These are phyloP conservation scores for Camellia japonica DNA, from an alignment of 148 eudicot species.

Conservation along the genomic window DNA sequence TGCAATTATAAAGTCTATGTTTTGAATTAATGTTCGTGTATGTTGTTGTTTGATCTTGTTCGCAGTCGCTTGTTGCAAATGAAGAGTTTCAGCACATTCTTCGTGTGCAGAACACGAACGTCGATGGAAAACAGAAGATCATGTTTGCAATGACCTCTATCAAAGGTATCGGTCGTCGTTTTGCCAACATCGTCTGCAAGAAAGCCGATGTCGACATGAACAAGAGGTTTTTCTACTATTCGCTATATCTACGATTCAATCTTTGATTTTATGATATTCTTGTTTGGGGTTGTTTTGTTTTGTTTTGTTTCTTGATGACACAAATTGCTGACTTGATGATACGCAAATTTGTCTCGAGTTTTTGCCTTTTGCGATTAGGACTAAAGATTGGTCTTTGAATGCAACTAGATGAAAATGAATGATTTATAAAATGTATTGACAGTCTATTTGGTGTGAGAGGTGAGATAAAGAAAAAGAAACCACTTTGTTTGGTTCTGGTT, in stretches of 20 bases:
- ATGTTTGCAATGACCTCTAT: constrained; percentile 92
- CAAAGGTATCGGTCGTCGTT: constrained; percentile 96
- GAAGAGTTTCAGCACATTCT: constrained; percentile 92
- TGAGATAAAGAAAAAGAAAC: neutral
- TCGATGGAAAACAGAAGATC: constrained; percentile 90
- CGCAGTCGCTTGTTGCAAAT: constrained; percentile 74
- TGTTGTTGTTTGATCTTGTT: neutral
- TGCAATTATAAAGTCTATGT: too few relatives aligned
- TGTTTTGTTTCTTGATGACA: too few relatives aligned
- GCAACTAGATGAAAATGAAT: neutral
- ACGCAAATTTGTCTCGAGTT: neutral
- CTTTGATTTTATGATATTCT: neutral
- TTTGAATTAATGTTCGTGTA: neutral
- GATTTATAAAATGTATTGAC: neutral
- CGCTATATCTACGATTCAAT: too few relatives aligned
- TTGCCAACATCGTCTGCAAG: constrained; percentile 86
- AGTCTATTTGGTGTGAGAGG: neutral
- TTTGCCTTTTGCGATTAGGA: neutral
- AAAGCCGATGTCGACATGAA: constrained; percentile 94
- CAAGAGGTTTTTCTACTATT: constrained; percentile 49
- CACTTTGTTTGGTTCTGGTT: too few relatives aligned
- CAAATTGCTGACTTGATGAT: neutral
- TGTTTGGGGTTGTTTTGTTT: neutral
- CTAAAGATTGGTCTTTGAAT: too few relatives aligned
- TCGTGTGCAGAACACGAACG: constrained; percentile 88